Base-by-base conservation (phyloP, 106 monocot genomes). In the Phalaenopsis equestris region DNA sequence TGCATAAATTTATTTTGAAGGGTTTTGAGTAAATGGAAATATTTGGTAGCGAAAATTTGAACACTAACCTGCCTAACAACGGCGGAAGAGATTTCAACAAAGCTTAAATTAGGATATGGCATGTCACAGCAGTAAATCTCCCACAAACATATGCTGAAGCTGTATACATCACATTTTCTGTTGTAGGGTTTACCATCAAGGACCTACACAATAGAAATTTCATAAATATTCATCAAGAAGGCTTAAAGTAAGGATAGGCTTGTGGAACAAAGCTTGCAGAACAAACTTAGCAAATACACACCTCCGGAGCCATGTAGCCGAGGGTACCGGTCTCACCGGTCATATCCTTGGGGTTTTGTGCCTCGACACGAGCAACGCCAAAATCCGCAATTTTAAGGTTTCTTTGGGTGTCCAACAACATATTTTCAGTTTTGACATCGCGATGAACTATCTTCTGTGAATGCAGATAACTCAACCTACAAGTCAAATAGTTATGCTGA, bases 301-400 rank as follows among this genome's bases (percentile, higher is more conserved):
- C 94, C 94, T 94, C 94, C 36, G 94, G 94, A 56, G 91, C 94
- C 94, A 91, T 94, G 78, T 94, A 91, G 11, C 91, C 90, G 75
- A 94, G 94, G 8, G 94, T 91, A 23, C 91, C 94, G 5, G 90
- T 91, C 75, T 85, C 86, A 39, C 88, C 90, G 68, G 90, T 91
- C 90, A 91, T 91, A 52, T 91, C 90, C 36, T 84, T 84, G 4
- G 90, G 90, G 79, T 91, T 91, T 67, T 91, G 90, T 76, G 94
- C 94, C 81, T 94, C 94, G 74, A 91, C 94, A 55, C 91, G 89
- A 78, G 94, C 94, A 72, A 94, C 91, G 30, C 94, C 94, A 82
- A 91, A 94, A 81, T 94, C 94, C 46, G 92, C 90, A 82, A 91
- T 94, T 45, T 88, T 92, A n/a, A 92, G 83, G 14, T 79, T 95